Percentiles rank a stretch among this genome's conserved stretches.
phyloP scores from a whole-genome alignment of 129 eudicot species.

The Flaveria brownii region DNA sequence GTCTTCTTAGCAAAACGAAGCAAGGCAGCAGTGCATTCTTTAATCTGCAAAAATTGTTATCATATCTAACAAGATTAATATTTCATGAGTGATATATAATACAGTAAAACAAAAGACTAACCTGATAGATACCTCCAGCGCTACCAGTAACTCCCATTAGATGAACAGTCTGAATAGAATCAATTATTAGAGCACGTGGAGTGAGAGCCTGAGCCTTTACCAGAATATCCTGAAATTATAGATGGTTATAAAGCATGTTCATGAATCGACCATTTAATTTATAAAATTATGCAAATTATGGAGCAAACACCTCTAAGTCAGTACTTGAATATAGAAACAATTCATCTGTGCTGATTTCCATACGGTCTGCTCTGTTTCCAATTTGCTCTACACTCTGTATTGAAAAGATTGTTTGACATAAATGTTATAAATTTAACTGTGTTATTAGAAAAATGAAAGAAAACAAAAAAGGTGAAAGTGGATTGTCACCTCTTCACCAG shows the following conservation, averaged over 20 bases:
- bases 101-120: slow-evolving; percentile 11
- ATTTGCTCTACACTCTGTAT: slow-evolving; percentile 95
- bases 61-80: slow-evolving; percentile 4
- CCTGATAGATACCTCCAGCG: slow-evolving; percentile 79
- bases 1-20: slow-evolving; percentile 89
- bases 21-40: slow-evolving; percentile 91
- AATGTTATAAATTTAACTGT: neutral
- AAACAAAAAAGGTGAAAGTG: slow-evolving; percentile 7
- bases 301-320: slow-evolving; percentile 68
- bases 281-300: neutral
- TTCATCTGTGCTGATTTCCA: slow-evolving; percentile 66
- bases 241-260: neutral
- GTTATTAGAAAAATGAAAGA: slow-evolving; percentile 8
- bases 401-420: slow-evolving; percentile 11
- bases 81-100: slow-evolving; percentile 9
- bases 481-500: slow-evolving; percentile 86
- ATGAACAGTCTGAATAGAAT: slow-evolving; percentile 92
- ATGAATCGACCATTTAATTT: neutral
- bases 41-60: slow-evolving; percentile 54
- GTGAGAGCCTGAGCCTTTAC: slow-evolving; percentile 64
- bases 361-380: slow-evolving; percentile 89
- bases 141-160: slow-evolving; percentile 82
- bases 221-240: slow-evolving; percentile 67
- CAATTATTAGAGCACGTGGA: slow-evolving; percentile 78
- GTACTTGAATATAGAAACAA: slow-evolving; percentile 82